phyloP scores from a whole-genome alignment of 2,329 filamentous ascomycete species.

The Pestalotiopsis sp. region DNA sequence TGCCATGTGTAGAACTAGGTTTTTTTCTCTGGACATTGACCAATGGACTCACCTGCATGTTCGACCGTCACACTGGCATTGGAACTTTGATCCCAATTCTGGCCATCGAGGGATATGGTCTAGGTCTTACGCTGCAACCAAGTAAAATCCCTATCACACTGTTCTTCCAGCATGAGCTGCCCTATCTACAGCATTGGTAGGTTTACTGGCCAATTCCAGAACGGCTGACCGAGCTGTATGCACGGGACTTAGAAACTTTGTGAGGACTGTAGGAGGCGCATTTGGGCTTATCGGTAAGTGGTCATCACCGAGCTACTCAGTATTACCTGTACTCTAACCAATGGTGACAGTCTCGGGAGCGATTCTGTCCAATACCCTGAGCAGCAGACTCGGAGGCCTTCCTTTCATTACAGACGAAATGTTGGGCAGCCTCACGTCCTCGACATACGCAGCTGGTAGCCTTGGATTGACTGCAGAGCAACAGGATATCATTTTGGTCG shows the following conservation, averaged over 20 bases:
- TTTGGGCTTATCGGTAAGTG: neutral
- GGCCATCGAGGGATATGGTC: neutral
- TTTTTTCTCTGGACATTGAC: neutral
- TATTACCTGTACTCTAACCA: no score
- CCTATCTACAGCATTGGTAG: neutral
- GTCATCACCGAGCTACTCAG: no score
- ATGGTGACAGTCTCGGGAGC: neutral
- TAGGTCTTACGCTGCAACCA: neutral
- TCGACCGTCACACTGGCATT: neutral
- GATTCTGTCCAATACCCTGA: neutral
- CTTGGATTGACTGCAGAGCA: neutral
- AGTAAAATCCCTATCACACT: neutral
- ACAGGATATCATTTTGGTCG: neutral
- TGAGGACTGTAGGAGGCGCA: neutral
- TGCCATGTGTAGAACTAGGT: neutral
- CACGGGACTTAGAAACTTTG: neutral
- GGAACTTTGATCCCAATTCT: neutral
- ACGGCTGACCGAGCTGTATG: neutral
- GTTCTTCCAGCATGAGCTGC: neutral
- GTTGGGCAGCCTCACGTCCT: neutral
- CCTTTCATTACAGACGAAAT: neutral
- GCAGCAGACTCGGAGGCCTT: neutral
- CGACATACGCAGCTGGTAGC: neutral
- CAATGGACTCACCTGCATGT: neutral
- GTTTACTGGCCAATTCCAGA: neutral